A percentile compares a stretch with the other conserved stretches of the same genome.
Conservation (phyloP, 1,284 basidiomycete genomes). For the Leccinum cinnamomeum region DNA sequence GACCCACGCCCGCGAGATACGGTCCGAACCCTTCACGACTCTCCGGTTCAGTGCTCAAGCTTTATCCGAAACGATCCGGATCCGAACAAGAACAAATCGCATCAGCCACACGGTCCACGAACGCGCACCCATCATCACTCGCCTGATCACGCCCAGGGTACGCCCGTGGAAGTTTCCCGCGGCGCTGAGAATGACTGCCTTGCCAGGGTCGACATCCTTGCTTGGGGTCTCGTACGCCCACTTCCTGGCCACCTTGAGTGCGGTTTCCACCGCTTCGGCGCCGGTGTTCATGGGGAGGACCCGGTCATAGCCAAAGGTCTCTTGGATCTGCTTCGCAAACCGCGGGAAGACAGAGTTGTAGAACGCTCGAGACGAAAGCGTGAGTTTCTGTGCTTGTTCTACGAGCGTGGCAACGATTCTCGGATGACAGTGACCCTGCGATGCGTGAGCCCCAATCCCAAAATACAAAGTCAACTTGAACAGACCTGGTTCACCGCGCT, state of each 20-base stretch:
- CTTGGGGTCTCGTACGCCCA: slow-evolving; percentile 92
- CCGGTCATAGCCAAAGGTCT: slow-evolving; percentile 89
- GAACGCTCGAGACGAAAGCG: slow-evolving; percentile 94
- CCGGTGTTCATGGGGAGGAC: slow-evolving; percentile 99
- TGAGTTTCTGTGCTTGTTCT: slow-evolving; percentile 87
- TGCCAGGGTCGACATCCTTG: slow-evolving; percentile 52
- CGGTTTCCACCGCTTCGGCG: slow-evolving; percentile 95
- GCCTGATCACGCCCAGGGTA: slow-evolving; percentile 87
- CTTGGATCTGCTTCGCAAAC: slow-evolving; percentile 86
- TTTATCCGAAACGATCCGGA: slow-evolving; percentile 30
- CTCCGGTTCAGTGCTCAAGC: slow-evolving; percentile 96
- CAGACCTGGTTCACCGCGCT: slow-evolving; percentile 86
- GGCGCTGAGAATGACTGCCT: slow-evolving; percentile 87
- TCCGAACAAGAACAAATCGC: slow-evolving; percentile 15
- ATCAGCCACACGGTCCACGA: slow-evolving; percentile 1
- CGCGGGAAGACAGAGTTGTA: slow-evolving; percentile 91
- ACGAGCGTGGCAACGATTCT: slow-evolving; percentile 80
- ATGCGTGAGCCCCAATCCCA: slow-evolving; percentile 9
- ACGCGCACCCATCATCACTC: slow-evolving; percentile 15
- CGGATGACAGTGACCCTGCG: slow-evolving; percentile 93
- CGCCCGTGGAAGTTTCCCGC: slow-evolving; percentile 96
- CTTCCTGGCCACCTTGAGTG: slow-evolving; percentile 83
- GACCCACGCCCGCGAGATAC: slow-evolving; percentile 85
- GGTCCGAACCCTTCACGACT: slow-evolving; percentile 88
- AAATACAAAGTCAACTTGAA: slow-evolving; percentile 8